Percentiles rank a stretch among this genome's conserved stretches.
Conservation (phyloP, 371 early-diverging fungal genomes). For the Zopfochytrium polystomum region DNA sequence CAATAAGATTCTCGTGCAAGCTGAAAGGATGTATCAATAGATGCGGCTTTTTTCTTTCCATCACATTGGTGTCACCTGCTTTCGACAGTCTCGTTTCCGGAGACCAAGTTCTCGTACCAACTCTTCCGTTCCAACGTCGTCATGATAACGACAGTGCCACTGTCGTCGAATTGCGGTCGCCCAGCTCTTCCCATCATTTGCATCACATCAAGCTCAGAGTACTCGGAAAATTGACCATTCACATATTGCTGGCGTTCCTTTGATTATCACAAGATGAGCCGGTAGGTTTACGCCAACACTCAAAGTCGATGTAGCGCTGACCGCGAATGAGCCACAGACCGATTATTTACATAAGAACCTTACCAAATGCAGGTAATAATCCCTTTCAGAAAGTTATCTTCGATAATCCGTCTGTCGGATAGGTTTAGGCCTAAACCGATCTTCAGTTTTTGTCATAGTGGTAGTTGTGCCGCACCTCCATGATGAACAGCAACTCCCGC, state of each 20-base stretch:
- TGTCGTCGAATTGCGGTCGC: constrained; percentile 77
- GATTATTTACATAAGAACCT: constrained; percentile 17
- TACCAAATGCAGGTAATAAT: constrained; percentile 65
- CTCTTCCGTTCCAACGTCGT: constrained; percentile 55
- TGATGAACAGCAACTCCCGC: constrained; percentile 75
- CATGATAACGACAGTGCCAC: constrained; percentile 74
- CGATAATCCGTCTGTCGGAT: constrained; percentile 63
- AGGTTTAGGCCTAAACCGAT: constrained; percentile 67
- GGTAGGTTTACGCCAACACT: constrained; percentile 95
- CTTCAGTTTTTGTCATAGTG: constrained; percentile 54
- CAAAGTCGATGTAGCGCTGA: constrained; percentile 82
- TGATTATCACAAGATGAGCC: constrained; percentile 84
- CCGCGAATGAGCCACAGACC: not conserved
- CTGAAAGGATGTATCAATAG: constrained; percentile 12
- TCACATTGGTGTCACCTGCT: too few relatives aligned
- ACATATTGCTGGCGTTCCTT: constrained; percentile 67
- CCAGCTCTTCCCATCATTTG: constrained; percentile 96
- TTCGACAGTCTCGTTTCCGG: constrained; percentile 60
- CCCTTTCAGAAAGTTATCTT: constrained; percentile 60
- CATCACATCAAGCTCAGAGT: constrained; percentile 67
- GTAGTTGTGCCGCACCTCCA: constrained; percentile 64
- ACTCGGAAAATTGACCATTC: constrained; percentile 56
- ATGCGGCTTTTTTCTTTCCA: constrained; percentile 4
- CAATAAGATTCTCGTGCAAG: constrained; percentile 71
- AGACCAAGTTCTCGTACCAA: constrained; percentile 57